Conservation (phyloP, 306 rosid species). For the Lablab purpureus region DNA sequence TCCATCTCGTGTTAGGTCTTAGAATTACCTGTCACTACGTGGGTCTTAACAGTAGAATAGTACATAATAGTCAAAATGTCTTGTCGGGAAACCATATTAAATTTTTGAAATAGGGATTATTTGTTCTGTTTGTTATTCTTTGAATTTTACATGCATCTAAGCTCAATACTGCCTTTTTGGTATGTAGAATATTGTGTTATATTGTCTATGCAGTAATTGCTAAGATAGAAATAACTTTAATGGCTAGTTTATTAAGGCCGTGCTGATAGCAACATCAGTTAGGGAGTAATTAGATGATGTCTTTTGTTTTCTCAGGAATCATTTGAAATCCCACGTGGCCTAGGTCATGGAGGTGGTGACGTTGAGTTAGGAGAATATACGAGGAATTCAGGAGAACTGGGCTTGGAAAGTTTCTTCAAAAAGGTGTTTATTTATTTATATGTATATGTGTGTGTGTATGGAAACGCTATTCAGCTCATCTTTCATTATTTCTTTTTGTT, state of each 20-base stretch:
- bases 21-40: not conserved
- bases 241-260: not conserved
- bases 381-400: conserved; percentile 71
- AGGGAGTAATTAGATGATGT: conserved; percentile 37
- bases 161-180: conserved; percentile 10
- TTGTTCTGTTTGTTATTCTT: conserved; percentile 25
- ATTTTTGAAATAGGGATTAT: not conserved
- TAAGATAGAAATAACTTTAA: not conserved
- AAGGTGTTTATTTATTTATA: conserved; percentile 60
- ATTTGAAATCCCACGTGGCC: conserved; percentile 86
- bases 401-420: conserved; percentile 79
- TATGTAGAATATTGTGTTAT: conserved; percentile 2
- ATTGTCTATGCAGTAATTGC: not conserved
- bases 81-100: not conserved
- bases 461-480: conserved; percentile 21
- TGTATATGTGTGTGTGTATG: too few relatives aligned
- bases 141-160: conserved; percentile 28
- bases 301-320: conserved; percentile 65
- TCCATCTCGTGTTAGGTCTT: not conserved
- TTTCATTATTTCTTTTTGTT: conserved; percentile 8
- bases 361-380: conserved; percentile 74
- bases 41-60: not conserved
- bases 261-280: conserved; percentile 28
- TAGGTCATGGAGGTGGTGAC: conserved; percentile 66
- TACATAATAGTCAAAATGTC: conserved; percentile 7